Conservation (phyloP, 805 yeast species). For the Suhomyces xylopsoci region DNA sequence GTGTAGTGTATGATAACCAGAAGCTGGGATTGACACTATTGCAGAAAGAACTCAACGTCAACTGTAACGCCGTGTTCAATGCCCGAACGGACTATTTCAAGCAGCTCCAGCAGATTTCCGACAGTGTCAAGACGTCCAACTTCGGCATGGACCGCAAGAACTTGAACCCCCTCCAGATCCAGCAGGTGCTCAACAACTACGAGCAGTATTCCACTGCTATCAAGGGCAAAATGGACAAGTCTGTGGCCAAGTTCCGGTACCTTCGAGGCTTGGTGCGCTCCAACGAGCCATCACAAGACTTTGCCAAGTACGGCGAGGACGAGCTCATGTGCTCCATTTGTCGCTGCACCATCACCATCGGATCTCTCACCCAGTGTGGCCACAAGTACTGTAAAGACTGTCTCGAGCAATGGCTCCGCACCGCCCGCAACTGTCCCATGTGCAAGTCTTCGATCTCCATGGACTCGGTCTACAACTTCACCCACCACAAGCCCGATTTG, state of each 20-base stretch:
- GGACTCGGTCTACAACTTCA: conserved; percentile 65
- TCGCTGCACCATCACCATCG: conserved; percentile 62
- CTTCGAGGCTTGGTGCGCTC: conserved; percentile 23
- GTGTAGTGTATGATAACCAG: conserved; percentile 41
- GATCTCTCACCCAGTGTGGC: conserved; percentile 86
- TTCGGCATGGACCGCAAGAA: conserved; percentile 33
- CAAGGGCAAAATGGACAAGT: conserved; percentile 21
- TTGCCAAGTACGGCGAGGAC: conserved; percentile 14
- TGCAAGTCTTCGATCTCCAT: conserved; percentile 58
- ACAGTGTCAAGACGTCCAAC: conserved; percentile 52
- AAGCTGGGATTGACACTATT: conserved; percentile 37
- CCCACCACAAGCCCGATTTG: conserved; percentile 52
- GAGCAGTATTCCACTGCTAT: background rate
- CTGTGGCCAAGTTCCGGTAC: conserved; percentile 35
- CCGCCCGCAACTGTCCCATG: conserved; percentile 67
- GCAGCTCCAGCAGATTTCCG: conserved; percentile 83
- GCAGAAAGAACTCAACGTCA: conserved; percentile 48
- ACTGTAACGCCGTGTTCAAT: conserved; percentile 67
- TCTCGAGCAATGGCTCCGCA: conserved; percentile 66
- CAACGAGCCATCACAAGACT: background rate
- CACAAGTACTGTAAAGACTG: conserved; percentile 88
- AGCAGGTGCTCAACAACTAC: background rate
- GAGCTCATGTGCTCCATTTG: conserved; percentile 74
- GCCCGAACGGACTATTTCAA: conserved; percentile 77
- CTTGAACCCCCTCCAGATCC: conserved; percentile 14